Base-by-base conservation (phyloP, 108 stramenopile genomes). In the Schizochytrium sp. region DNA sequence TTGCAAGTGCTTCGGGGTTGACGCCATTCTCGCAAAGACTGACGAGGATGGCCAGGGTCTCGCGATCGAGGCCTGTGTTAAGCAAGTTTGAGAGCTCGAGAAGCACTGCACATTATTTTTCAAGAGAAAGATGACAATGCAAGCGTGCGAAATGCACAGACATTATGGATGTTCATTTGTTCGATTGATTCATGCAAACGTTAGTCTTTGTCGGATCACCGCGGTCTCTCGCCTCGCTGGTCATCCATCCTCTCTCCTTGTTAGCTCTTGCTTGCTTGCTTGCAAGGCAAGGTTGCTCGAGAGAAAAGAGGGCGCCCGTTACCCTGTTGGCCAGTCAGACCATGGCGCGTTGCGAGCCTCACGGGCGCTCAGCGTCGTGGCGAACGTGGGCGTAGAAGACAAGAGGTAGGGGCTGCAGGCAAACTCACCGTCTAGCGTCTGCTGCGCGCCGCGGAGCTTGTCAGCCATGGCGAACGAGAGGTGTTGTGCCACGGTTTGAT, bases 1-100 rank as follows among this genome's bases (percentile, higher is more conserved):
- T 60, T 5, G 89, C 89, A 34, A 89, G 72, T 5, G 89, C 89
- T 25, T 89, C 89, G 16, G 89, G 89, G 5, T 89, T 89, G 43
- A 83, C 89, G 18, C 89, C 89, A 51, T 43, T 44, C 45, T 89
- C 89, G 89, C 89, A 89, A 12, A 89, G 72, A 1, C 47, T n/a
- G 28, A 89, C 60, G 18, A 89, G 63, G 23, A 89, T 89, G 5
- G 41, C 44, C 72, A 89, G 21, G 21, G 76, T 25, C 44, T 76
- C 57, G 10, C 72, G 29, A n/a, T 76, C 72, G n/a, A 89, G 88
- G 21, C 71, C 76, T 5, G 88, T 91, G 60, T 88, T 58, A 5
- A 88, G 44, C 58, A 59, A 4, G 89, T 16, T 28, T 6, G 76
- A 63, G 5, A 87, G 47, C 72, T 87, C 88, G 19, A 53, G 6